These are phyloP conservation scores for Coniochaeta sp. DNA, from an alignment of 2,329 filamentous ascomycete genomes.

Conservation along the genomic window DNA sequence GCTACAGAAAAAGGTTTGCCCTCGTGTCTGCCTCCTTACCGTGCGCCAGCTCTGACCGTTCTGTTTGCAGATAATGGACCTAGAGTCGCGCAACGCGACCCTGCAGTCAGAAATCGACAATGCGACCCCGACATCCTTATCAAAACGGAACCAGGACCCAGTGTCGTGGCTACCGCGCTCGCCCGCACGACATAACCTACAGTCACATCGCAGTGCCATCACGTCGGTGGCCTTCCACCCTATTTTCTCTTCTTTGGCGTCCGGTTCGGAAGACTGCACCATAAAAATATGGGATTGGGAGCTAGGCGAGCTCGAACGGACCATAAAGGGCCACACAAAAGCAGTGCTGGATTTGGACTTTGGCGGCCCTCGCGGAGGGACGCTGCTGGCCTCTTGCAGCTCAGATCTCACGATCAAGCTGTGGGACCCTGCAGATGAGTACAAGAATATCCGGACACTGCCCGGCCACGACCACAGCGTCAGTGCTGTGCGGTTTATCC, in stretches of 20 bases:
- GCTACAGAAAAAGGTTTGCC: constrained; percentile 79
- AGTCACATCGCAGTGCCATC: constrained; percentile 74
- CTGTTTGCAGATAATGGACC: constrained; percentile 71
- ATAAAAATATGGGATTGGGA: constrained; percentile 99
- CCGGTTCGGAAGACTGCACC: constrained; percentile 83
- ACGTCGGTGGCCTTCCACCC: constrained; percentile 91
- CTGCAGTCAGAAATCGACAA: constrained; percentile 81
- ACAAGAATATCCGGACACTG: constrained; percentile 90
- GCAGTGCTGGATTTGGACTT: constrained; percentile 85
- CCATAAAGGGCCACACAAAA: constrained; percentile 87
- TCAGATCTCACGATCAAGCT: constrained; percentile 90
- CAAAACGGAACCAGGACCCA: constrained; percentile 76
- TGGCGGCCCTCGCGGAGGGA: constrained; percentile 74
- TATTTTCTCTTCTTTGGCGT: constrained; percentile 82
- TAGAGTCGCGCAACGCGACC: constrained; percentile 66
- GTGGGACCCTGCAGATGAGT: constrained; percentile 87
- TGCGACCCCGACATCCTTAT: constrained; percentile 68
- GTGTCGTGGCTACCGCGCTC: constrained; percentile 78
- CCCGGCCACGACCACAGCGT: constrained; percentile 91
- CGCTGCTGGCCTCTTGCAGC: constrained; percentile 73
- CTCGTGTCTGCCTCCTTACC: constrained; percentile 8
- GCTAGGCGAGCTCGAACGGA: constrained; percentile 80
- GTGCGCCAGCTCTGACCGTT: not conserved
- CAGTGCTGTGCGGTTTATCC: constrained; percentile 81
- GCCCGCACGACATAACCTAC: constrained; percentile 72